Evolutionary conservation across 192 early-diverging fungal genomes (phyloP).

Genomic region (Geranomyces variabilis): DNA sequence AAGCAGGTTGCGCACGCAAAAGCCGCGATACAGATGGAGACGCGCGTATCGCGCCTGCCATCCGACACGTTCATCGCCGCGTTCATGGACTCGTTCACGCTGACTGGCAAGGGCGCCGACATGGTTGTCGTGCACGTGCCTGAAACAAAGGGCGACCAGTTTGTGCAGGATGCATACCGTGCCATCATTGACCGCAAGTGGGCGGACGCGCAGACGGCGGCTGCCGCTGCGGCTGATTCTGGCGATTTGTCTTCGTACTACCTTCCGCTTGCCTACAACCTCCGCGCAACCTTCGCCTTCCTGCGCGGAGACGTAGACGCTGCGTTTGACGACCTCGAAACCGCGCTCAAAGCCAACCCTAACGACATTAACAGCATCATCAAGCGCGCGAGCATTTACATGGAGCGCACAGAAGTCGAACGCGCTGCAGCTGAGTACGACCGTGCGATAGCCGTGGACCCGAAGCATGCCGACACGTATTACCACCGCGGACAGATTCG

Average conservation of each 20-base stretch:
- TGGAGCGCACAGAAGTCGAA: slow-evolving; percentile 78
- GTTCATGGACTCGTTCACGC: slow-evolving; percentile 92
- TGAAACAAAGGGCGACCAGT: slow-evolving; percentile 34
- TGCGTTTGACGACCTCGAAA: slow-evolving; percentile 77
- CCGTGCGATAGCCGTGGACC: slow-evolving; percentile 64
- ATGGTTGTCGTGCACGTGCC: slow-evolving; percentile 25
- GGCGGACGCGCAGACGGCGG: slow-evolving; percentile 28
- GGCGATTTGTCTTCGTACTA: slow-evolving; percentile 41
- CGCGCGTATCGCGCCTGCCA: slow-evolving; percentile 71
- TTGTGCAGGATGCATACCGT: slow-evolving; percentile 62
- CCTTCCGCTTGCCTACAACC: slow-evolving; percentile 76
- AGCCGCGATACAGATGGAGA: slow-evolving; percentile 75
- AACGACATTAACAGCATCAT: slow-evolving; percentile 82
- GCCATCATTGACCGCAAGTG: slow-evolving; percentile 54
- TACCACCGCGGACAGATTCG: slow-evolving; percentile 83
- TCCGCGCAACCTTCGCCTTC: slow-evolving; percentile 87
- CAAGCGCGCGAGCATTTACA: slow-evolving; percentile 88
- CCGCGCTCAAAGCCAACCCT: slow-evolving; percentile 76
- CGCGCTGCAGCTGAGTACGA: slow-evolving; percentile 71
- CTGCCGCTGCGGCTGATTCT: background rate
- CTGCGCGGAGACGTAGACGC: slow-evolving; percentile 78
- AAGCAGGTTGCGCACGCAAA: slow-evolving; percentile 78
- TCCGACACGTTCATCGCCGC: slow-evolving; percentile 87
- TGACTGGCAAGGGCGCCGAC: slow-evolving; percentile 34
- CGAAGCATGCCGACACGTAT: slow-evolving; percentile 84